A percentile compares a stretch with the other conserved stretches of the same genome.
Conservation (phyloP, 1,284 basidiomycete genomes). For the Cryptococcus amylolentus region DNA sequence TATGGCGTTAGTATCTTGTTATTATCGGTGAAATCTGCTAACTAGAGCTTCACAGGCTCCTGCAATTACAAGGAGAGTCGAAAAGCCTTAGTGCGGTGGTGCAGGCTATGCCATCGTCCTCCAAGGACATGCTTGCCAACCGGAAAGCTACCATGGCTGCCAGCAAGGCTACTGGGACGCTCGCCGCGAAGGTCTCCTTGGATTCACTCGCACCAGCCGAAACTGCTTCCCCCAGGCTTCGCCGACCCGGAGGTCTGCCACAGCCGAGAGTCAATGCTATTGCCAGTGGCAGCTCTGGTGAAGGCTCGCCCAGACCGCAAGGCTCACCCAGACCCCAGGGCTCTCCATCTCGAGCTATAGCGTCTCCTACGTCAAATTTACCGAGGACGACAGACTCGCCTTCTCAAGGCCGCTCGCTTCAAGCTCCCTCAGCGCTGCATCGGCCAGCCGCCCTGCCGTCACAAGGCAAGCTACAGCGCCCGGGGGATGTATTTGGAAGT, state of each 20-base stretch:
- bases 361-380: background rate
- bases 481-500: background rate
- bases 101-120: constrained; percentile 31
- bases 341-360: background rate
- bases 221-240: background rate
- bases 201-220: constrained; percentile 8
- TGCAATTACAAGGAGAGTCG: constrained; percentile 43
- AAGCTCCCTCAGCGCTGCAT: constrained; percentile 11
- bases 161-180: constrained; percentile 19
- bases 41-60: constrained; percentile 20
- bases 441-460: constrained; percentile 3
- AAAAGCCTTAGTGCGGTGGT: constrained; percentile 35
- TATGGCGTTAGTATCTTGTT: constrained; percentile 41
- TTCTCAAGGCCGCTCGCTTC: constrained; percentile 11
- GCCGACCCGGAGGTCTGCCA: background rate
- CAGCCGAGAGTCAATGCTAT: constrained; percentile 2
- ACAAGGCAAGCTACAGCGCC: constrained; percentile 2
- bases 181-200: constrained; percentile 16
- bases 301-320: background rate
- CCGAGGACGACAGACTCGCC: constrained; percentile 10
- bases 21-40: background rate
- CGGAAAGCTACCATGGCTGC: constrained; percentile 39
- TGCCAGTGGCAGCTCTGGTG: background rate
- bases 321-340: background rate
- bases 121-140: constrained; percentile 49